Evolutionary conservation across 2,329 filamentous ascomycete genomes (phyloP).

Genomic region (Aureobasidium sp.): DNA sequence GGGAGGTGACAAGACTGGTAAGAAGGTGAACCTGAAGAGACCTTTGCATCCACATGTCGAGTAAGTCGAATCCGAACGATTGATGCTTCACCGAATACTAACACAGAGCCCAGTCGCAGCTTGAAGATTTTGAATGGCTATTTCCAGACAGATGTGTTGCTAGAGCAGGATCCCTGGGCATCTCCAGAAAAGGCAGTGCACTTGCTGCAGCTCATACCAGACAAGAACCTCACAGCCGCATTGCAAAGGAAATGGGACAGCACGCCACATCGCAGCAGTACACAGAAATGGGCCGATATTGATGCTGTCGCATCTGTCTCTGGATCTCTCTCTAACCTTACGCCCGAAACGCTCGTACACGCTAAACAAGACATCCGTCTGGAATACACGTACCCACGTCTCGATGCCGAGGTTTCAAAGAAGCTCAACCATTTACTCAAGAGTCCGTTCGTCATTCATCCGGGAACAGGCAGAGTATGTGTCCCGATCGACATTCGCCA

Average conservation of each 20-base stretch:
- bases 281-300: slow-evolving; percentile 94
- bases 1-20: slow-evolving; percentile 86
- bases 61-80: slow-evolving; percentile 50
- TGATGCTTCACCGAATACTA: background rate
- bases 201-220: slow-evolving; percentile 86
- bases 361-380: slow-evolving; percentile 97
- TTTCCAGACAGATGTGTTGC: slow-evolving; percentile 85
- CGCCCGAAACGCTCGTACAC: slow-evolving; percentile 72
- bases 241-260: slow-evolving; percentile 93
- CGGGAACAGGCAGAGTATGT: slow-evolving; percentile 93
- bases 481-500: slow-evolving; percentile 86
- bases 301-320: slow-evolving; percentile 79
- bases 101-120: slow-evolving; percentile 67
- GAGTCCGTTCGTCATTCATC: slow-evolving; percentile 96
- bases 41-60: slow-evolving; percentile 91
- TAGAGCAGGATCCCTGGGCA: slow-evolving; percentile 88
- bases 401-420: slow-evolving; percentile 98
- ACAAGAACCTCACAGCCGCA: slow-evolving; percentile 78
- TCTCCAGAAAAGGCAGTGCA: slow-evolving; percentile 75
- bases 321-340: slow-evolving; percentile 72
- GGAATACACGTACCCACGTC: slow-evolving; percentile 97
- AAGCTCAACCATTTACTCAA: slow-evolving; percentile 99
- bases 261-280: slow-evolving; percentile 78
- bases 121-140: slow-evolving; percentile 85
- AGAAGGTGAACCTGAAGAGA: slow-evolving; percentile 84